A percentile compares a stretch with the other conserved stretches of the same genome.
phyloP scores from a whole-genome alignment of 2,329 filamentous ascomycete genomes.

The Stemphylium beticola region DNA sequence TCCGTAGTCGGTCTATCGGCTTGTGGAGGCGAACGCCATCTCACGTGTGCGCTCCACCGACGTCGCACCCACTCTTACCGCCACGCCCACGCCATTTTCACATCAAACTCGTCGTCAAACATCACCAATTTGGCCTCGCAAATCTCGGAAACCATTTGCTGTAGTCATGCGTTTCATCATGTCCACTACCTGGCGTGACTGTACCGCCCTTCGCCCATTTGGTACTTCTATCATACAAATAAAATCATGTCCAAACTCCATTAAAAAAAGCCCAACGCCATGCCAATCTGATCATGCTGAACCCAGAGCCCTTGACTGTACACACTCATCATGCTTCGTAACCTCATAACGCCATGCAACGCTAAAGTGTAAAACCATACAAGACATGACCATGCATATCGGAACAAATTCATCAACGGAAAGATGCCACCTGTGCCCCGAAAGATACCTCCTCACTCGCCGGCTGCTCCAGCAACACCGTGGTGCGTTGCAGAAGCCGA shows the following conservation, averaged over 20 bases:
- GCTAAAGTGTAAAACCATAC: constrained; percentile 3
- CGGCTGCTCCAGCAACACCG: constrained; percentile 43
- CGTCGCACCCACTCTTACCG: constrained; percentile 3
- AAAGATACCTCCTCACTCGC: constrained; percentile 32
- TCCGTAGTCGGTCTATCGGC: constrained; percentile 8
- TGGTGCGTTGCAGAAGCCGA: constrained; percentile 44
- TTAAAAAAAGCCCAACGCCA: neutral
- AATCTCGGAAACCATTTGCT: too few species aligned
- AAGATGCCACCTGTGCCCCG: neutral
- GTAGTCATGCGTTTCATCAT: too few species aligned
- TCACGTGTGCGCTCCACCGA: constrained; percentile 17
- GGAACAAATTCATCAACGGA: neutral
- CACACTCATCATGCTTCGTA: neutral
- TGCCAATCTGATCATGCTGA: constrained; percentile 1
- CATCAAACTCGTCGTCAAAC: too few species aligned
- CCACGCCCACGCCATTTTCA: neutral
- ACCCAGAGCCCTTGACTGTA: neutral
- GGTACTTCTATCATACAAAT: neutral
- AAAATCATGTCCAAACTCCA: neutral
- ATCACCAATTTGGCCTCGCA: too few species aligned
- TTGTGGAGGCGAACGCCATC: constrained; percentile 22
- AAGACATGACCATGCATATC: neutral
- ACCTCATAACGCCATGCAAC: constrained; percentile 7
- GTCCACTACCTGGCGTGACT: too few species aligned
- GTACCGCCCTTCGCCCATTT: too few species aligned